Evolutionary conservation across 202 grass and related monocot species (phyloP), one percentile per base, ranked within the genome.

Genomic region (Carex sylvatica): DNA sequence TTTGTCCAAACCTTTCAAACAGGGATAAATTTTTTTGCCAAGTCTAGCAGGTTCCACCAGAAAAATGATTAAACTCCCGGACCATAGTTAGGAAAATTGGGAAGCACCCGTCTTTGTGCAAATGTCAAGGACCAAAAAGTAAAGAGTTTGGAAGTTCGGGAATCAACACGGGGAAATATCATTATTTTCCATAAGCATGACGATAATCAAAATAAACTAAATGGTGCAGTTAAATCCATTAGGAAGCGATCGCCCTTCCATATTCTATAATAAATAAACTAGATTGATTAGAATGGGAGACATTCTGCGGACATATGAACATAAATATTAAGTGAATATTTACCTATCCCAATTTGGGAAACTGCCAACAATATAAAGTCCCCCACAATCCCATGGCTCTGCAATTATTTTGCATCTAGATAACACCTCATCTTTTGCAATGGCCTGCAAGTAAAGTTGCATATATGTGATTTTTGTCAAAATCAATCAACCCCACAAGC

Each of bases 341-440:
- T 88, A 98, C 95, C 95, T 95, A 87, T 98, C 95, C 95, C 95
- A 98, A 85, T 98, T 98, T 81, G 95, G 95, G 82, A 98, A 98
- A 69, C 31, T 84, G 60, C 95, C 92, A 72, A 98, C 92, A 67
- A 98, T 84, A 95, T 98, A 98, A 87, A 95, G 95, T 71, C 92
- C 95, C 49, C 86, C 95, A 77, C 95, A 98, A 71, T 98, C 95
- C 95, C 95, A 98, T 65, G 95, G 95, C 86, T 98, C 96, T 76
- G 96, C 96, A 79, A 99, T 99, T 85, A 99, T 96, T 87, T 99
- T 99, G 82, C 96, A 99, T 90, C 96, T 91, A 81, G 96, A 95
- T 67, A 99, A 70, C 72, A 89, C 81, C 88, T 80, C 83, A 85
- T 96, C 91, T 88, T 95, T 95, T 66, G 96, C 96, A 90, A 99